phyloP scores from a whole-genome alignment of 1,284 basidiomycete species.

The Irpex sp. region DNA sequence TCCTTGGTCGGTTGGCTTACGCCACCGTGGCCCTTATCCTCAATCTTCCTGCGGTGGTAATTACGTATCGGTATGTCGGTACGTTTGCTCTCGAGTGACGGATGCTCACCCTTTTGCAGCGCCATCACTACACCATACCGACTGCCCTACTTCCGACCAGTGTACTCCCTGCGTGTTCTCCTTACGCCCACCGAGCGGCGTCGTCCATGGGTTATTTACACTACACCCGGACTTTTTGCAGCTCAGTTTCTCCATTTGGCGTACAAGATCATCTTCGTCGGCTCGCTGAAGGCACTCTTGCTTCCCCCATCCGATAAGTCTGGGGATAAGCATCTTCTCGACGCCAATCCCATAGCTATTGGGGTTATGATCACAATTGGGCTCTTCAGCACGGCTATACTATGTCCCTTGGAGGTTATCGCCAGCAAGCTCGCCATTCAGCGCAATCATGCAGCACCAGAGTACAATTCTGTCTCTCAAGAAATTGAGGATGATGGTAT shows the following conservation, averaged over 20 bases:
- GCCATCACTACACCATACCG: conserved; percentile 85
- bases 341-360: conserved; percentile 43
- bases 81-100: conserved; percentile 2
- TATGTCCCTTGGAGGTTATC: conserved; percentile 84
- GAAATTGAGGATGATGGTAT: conserved; percentile 66
- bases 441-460: conserved; percentile 73
- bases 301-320: conserved; percentile 41
- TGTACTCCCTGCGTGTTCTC: conserved; percentile 66
- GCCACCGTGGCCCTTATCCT: conserved; percentile 69
- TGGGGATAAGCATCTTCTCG: conserved; percentile 12
- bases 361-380: conserved; percentile 60
- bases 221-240: conserved; percentile 79
- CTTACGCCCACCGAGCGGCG: conserved; percentile 82
- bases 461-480: conserved; percentile 68
- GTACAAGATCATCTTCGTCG: conserved; percentile 66
- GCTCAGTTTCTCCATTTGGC: conserved; percentile 65
- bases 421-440: conserved; percentile 79
- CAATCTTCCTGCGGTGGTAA: conserved; percentile 73
- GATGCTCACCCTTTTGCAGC: conserved; percentile 34
- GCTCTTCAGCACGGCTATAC: conserved; percentile 56
- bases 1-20: conserved; percentile 61
- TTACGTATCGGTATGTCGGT: conserved; percentile 69
- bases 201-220: conserved; percentile 76
- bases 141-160: conserved; percentile 62
- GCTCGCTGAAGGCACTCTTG: conserved; percentile 61